Evolutionary conservation across 129 eudicot species (phyloP).

Genomic region (Tagetes patula): DNA sequence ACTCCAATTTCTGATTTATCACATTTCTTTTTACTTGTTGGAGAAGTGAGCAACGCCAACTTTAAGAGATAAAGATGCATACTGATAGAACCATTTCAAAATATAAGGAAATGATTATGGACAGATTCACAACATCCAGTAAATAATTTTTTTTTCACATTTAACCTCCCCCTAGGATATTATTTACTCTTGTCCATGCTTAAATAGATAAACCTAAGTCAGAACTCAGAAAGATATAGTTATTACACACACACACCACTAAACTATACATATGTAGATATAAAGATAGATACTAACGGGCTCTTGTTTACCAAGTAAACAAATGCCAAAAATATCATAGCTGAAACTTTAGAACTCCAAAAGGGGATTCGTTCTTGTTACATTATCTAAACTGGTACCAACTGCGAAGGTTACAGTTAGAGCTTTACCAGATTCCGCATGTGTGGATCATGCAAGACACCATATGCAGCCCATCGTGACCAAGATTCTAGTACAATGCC

Average conservation of each 20-base stretch:
- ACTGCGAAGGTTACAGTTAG: neutral
- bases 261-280: no score
- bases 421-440: constrained; percentile 67
- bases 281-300: neutral
- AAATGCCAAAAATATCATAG: neutral
- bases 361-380: constrained; percentile 15
- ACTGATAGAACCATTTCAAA: neutral
- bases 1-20: neutral
- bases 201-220: neutral
- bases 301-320: constrained; percentile 9
- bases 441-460: constrained; percentile 75
- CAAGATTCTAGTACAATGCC: constrained; percentile 96
- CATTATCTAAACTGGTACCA: neutral
- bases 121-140: neutral
- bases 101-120: neutral
- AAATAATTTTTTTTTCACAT: neutral
- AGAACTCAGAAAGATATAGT: constrained; percentile 2
- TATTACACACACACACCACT: neutral
- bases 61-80: neutral
- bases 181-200: neutral
- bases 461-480: constrained; percentile 98
- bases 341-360: neutral
- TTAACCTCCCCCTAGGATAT: neutral
- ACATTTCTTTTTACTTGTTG: neutral
- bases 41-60: neutral